Conservation (phyloP, 129 eudicot species). For the Silybum marianum region DNA sequence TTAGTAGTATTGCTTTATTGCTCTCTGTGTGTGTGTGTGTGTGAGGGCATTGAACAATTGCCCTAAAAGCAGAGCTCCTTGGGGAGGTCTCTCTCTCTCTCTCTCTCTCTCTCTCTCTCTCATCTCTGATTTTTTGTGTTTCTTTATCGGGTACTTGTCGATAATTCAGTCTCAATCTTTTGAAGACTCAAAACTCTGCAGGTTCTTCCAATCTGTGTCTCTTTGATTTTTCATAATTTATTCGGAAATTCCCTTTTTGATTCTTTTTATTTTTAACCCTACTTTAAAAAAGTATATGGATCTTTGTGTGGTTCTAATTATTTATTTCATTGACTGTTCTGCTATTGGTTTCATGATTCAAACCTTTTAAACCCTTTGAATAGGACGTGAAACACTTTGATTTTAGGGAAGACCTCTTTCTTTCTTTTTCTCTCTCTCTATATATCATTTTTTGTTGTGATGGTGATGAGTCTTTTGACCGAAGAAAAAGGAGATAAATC, state of each 20-base stretch:
- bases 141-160: slow-evolving; percentile 6
- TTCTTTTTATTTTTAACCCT: slow-evolving; percentile 20
- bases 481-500: slow-evolving; percentile 27
- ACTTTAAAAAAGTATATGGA: slow-evolving; percentile 39
- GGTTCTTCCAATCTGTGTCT: slow-evolving; percentile 28
- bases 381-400: slow-evolving; percentile 43
- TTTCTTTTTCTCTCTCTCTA: background rate
- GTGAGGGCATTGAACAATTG: slow-evolving; percentile 20
- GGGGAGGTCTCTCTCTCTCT: slow-evolving; percentile 5
- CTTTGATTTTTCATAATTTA: slow-evolving; percentile 17
- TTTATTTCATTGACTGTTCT: slow-evolving; percentile 42
- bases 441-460: slow-evolving; percentile 26
- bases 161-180: background rate
- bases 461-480: slow-evolving; percentile 61
- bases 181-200: background rate
- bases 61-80: slow-evolving; percentile 26
- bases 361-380: slow-evolving; percentile 47
- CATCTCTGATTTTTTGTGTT: background rate
- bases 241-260: slow-evolving; percentile 29
- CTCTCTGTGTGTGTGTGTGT: no score
- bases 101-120: slow-evolving; percentile 9
- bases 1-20: background rate
- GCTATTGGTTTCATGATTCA: slow-evolving; percentile 49
- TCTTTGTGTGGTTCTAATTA: slow-evolving; percentile 34
- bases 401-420: slow-evolving; percentile 13